phyloP scores from a whole-genome alignment of 1,139 yeast species.

The Yamadazyma atlantica region DNA sequence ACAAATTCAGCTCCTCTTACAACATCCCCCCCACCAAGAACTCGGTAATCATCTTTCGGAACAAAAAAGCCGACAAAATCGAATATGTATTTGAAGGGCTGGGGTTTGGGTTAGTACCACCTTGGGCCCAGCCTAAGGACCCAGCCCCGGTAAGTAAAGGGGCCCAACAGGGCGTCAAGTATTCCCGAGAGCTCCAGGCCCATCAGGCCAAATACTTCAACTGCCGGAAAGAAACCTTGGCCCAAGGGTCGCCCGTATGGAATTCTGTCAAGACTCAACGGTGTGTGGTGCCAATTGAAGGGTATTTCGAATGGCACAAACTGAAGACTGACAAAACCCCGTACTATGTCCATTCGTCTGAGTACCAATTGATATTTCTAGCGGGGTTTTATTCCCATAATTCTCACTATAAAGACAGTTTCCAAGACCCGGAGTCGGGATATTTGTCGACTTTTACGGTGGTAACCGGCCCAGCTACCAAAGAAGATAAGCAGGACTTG shows the following conservation, averaged over 20 bases:
- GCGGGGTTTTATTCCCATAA: conserved; percentile 70
- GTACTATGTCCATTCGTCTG: conserved; percentile 58
- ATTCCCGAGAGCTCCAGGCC: conserved; percentile 31
- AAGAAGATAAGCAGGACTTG: conserved; percentile 41
- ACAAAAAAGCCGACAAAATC: conserved; percentile 2
- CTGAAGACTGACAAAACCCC: conserved; percentile 50
- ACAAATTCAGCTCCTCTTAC: conserved; percentile 23
- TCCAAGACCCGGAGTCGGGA: conserved; percentile 19
- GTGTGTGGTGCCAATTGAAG: conserved; percentile 77
- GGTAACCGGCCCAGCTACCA: conserved; percentile 68
- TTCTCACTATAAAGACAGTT: conserved; percentile 28
- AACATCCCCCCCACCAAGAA: conserved; percentile 44
- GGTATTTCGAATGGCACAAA: conserved; percentile 82
- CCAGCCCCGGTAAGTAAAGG: conserved; percentile 24
- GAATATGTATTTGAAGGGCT: conserved; percentile 34
- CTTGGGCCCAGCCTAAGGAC: conserved; percentile 41
- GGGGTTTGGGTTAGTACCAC: conserved; percentile 44
- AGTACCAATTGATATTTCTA: conserved; percentile 54
- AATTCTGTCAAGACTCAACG: conserved; percentile 39
- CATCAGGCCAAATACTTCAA: conserved; percentile 48
- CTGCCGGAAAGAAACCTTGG: conserved; percentile 61
- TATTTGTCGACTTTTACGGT: conserved; percentile 62
- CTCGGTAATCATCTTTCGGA: conserved; percentile 32
- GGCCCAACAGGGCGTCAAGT: conserved; percentile 18
- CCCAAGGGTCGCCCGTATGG: conserved; percentile 51